These are phyloP conservation scores for Phallus indusiatus DNA, from an alignment of 768 basidiomycete genomes.

Conservation along the genomic window DNA sequence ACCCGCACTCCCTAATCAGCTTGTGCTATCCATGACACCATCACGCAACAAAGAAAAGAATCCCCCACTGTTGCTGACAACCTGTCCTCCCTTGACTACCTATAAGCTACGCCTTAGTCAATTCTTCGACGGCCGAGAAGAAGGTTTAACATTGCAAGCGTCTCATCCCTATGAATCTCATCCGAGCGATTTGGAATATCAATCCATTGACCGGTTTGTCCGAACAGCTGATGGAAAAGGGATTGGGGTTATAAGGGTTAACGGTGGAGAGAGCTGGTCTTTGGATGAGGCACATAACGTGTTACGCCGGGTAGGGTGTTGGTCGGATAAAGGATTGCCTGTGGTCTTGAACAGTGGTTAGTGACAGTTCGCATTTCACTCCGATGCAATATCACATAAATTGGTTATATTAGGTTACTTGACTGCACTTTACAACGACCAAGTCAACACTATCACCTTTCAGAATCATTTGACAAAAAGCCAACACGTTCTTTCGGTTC, in stretches of 20 bases:
- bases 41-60: constrained; percentile 29
- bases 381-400: constrained; percentile 3
- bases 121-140: constrained; percentile 51
- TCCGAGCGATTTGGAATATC: constrained; percentile 36
- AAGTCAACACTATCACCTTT: neutral
- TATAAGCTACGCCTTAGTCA: constrained; percentile 47
- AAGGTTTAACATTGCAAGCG: constrained; percentile 39
- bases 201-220: constrained; percentile 50
- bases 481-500: constrained; percentile 27
- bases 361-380: constrained; percentile 10
- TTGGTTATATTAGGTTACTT: constrained; percentile 27
- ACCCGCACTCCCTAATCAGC: constrained; percentile 28
- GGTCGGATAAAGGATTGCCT: constrained; percentile 51
- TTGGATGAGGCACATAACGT: constrained; percentile 33
- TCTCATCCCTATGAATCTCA: constrained; percentile 23
- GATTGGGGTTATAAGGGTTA: constrained; percentile 52
- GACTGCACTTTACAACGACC: neutral
- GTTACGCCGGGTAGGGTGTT: constrained; percentile 39
- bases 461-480: neutral
- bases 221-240: constrained; percentile 75
- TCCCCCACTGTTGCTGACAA: constrained; percentile 42
- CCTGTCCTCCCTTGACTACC: constrained; percentile 55
- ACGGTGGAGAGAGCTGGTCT: constrained; percentile 57
- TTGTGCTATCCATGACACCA: constrained; percentile 41
- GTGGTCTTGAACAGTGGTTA: constrained; percentile 64